Evolutionary conservation across 768 basidiomycete species (phyloP), one percentile per base, ranked within the genome.

Genomic region (Tylopilus sp.): DNA sequence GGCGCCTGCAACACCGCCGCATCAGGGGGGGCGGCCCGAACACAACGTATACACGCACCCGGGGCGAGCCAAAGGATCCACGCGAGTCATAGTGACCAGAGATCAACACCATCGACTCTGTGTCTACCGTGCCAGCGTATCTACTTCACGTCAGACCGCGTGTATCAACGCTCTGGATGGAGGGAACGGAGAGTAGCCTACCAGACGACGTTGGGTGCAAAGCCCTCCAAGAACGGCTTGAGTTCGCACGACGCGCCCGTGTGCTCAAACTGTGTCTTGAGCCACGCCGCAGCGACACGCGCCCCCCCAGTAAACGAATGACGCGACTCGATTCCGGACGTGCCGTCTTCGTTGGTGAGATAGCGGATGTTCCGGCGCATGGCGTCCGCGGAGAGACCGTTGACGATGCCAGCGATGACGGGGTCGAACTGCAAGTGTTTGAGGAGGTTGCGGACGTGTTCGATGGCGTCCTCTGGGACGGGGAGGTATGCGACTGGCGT

Each of bases 11-110:
- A 49, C 3, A n/a, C 10, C 1, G n/a, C 1, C 10, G 5, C 12
- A 45, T 61, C 36, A 58, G 0, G 13, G 8, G 28, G 45, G 38
- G 41, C 16, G 24, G 30, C 4, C 2, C 6, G 5, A 13, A 34
- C 3, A 36, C 2, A 9, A 25, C 25, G 16, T 41, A 25, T 33
- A 14, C 34, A 56, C 61, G 49, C 49, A 70, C 70, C 63, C 82
- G 45, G 74, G 81, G 24, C 78, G 87, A 31, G 82, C 93, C 94
- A 65, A 92, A 96, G 0, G 88, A 88, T 17, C 93, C 93, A 33
- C 93, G 86, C 41, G 88, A 91, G 65, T 97, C 92, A 64, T 95
- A 97, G 68, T 96, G 94, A 3, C 85, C 90, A 52, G 86, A 86
- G 47, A 96, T 73, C 44, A 97, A 74, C 38, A 93, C 81, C 2